Evolutionary conservation across 2,329 filamentous ascomycete species (phyloP), one percentile per base, ranked within the genome.

Genomic region (Lecanosticta acicola): DNA sequence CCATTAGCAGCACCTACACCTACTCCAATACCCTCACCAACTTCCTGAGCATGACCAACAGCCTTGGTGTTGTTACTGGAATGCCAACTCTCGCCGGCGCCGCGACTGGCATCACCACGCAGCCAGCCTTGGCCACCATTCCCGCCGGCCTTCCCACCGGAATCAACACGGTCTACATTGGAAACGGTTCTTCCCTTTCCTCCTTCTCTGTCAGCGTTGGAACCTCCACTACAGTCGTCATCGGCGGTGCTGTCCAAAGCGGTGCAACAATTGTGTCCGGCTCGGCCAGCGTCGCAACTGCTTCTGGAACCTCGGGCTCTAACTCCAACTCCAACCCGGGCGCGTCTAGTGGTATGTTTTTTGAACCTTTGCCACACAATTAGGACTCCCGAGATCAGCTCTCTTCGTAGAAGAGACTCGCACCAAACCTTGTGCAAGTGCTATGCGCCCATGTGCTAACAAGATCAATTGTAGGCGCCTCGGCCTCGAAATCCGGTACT

Each of bases 1-100:
- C 50, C 24, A 38, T 50, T 40, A 46, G 47, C 29, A 55, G 49
- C 33, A 57, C 56, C 39, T 59, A 55, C 36, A 52, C 54, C 14
- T 67, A 73, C 66, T 58, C 58, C 14, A 73, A 75, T 64, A 65
- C 65, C 11, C 63, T 64, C 49, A 73, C 70, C 33, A 57, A 63
- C 45, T 74, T 66, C 63, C 65, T 72, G 19, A 70, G 70, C 18
- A 46, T 69, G 64, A 76, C 73, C 50, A 71, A 76, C 64, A 71
- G 71, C 16, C 51, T 64, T 17, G 73, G 74, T 39, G 72, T 75
- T 32, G 66, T 76, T 39, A 77, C 74, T 35, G 72, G 71, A 50
- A 65, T 69, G 63, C 72, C 73, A 14, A 58, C 59, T 20, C 56
- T 59, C 13, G 62, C 57, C 41, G 39, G 20, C 17, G 39, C 13